Base-by-base conservation (phyloP, 768 basidiomycete genomes). In the Collybiopsis confluens region DNA sequence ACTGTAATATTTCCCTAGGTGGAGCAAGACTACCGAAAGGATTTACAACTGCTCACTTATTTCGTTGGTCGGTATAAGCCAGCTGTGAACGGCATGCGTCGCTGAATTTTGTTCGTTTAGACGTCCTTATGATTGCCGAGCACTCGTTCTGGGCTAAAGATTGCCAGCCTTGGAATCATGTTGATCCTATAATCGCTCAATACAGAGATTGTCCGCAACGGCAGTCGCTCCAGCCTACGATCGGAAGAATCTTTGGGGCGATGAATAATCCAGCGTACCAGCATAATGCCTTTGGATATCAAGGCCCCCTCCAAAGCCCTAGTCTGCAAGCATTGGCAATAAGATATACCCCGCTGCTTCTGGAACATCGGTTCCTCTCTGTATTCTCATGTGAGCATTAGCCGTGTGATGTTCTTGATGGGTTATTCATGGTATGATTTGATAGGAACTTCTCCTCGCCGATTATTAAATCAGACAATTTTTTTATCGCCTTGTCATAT, bases 91-190 rank as follows among this genome's bases (percentile, higher is more conserved):
- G 16, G 15, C 16, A 48, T 36, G 20, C 26, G 7, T 11, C 15
- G 5, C 20, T 28, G 16, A 15, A 28, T 20, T n/a, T n/a, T n/a
- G n/a, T n/a, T n/a, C n/a, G n/a, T n/a, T n/a, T n/a, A 48, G 46
- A 48, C 27, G 46, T 48, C 15, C 8, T 48, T 5, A 48, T 48
- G 46, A 48, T 48, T 35, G 46, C 46, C 7, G 46, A 48, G 35
- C 27, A 35, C 27, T 28, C 27, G 11, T 48, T 48, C 46, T 48
- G 46, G 46, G 8, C 35, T 28, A 11, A 20, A n/a, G 46, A 18
- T 30, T 4, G 27, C 5, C 5, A 8, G 18, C 46, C 46, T 30
- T 48, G 46, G 46, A 20, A 45, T 5, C 27, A 48, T 28, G 4
- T 48, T 23, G 21, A 28, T 24, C 4, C 6, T 8, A 35, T 30